Conservation (phyloP, 1,284 basidiomycete species). For the Puccinia triticina region DNA sequence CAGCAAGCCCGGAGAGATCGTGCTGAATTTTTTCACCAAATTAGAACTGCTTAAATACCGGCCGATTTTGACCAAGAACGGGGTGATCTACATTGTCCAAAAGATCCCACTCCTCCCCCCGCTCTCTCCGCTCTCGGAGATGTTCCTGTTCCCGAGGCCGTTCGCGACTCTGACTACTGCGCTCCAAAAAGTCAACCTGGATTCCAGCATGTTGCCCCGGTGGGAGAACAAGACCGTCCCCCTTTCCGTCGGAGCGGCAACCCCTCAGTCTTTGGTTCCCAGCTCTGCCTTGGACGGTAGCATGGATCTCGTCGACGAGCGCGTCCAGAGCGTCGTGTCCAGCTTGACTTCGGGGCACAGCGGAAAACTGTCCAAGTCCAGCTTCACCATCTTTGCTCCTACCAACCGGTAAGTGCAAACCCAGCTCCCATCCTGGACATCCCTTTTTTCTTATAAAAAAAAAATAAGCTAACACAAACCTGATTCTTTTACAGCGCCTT, state of each 20-base stretch:
- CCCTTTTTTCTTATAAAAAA: no score
- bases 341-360: background rate
- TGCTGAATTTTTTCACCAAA: slow-evolving; percentile 29
- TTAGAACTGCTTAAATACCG: background rate
- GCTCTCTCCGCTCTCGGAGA: slow-evolving; percentile 55
- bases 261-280: slow-evolving; percentile 14
- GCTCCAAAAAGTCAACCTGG: slow-evolving; percentile 56
- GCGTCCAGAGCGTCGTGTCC: slow-evolving; percentile 38
- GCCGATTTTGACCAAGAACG: slow-evolving; percentile 58
- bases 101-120: slow-evolving; percentile 56
- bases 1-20: background rate
- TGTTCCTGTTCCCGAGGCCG: slow-evolving; percentile 55
- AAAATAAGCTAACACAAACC: no score
- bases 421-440: no score
- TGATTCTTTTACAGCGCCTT: slow-evolving; percentile 22
- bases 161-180: slow-evolving; percentile 56
- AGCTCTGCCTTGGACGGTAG: slow-evolving; percentile 46
- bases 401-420: slow-evolving; percentile 34
- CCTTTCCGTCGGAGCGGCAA: slow-evolving; percentile 23
- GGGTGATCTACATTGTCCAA: slow-evolving; percentile 53
- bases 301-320: slow-evolving; percentile 53
- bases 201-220: slow-evolving; percentile 52
- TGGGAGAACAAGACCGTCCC: slow-evolving; percentile 48
- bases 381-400: slow-evolving; percentile 47
- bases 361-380: background rate